A percentile compares a stretch with the other conserved stretches of the same genome.
Evolutionary conservation across 1,284 basidiomycete species (phyloP).

Genomic region (Malassezia vespertilionis): DNA sequence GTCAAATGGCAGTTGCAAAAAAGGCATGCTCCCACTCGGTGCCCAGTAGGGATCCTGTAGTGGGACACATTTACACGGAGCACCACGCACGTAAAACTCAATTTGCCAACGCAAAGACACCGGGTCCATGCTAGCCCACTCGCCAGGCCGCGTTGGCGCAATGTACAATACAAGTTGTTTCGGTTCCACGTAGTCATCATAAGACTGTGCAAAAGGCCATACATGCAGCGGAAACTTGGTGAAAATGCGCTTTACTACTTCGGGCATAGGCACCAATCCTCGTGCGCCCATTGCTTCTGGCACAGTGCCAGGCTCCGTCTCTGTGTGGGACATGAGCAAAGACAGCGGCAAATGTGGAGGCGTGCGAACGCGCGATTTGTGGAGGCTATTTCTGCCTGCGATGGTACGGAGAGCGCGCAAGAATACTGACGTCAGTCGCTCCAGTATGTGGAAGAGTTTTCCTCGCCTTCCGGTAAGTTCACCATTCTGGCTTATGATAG

Average conservation of each 20-base stretch:
- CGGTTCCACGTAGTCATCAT: conserved; percentile 12
- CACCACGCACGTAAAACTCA: conserved; percentile 26
- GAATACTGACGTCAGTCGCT: conserved; percentile 8
- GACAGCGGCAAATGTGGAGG: neutral
- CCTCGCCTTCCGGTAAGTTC: conserved; percentile 2
- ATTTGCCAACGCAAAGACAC: conserved; percentile 38
- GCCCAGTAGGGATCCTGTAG: conserved; percentile 30
- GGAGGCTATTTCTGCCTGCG: neutral
- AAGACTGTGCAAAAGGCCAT: conserved; percentile 19
- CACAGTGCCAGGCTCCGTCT: neutral
- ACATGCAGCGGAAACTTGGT: conserved; percentile 21
- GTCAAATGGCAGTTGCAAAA: conserved; percentile 23
- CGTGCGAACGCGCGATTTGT: neutral
- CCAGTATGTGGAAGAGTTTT: conserved; percentile 16
- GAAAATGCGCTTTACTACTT: conserved; percentile 21
- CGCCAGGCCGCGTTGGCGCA: conserved; percentile 11
- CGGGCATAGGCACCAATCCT: conserved; percentile 19
- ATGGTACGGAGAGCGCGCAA: conserved; percentile 14
- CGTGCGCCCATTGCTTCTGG: neutral
- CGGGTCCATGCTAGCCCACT: conserved; percentile 37
- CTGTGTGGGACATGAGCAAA: too few relatives aligned
- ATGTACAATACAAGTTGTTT: conserved; percentile 23
- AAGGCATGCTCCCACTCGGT: conserved; percentile 26
- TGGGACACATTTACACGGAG: conserved; percentile 23
- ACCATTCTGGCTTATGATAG: neutral